phyloP scores from a whole-genome alignment of 176 grass and related monocot species.

The Alloteropsis semialata region DNA sequence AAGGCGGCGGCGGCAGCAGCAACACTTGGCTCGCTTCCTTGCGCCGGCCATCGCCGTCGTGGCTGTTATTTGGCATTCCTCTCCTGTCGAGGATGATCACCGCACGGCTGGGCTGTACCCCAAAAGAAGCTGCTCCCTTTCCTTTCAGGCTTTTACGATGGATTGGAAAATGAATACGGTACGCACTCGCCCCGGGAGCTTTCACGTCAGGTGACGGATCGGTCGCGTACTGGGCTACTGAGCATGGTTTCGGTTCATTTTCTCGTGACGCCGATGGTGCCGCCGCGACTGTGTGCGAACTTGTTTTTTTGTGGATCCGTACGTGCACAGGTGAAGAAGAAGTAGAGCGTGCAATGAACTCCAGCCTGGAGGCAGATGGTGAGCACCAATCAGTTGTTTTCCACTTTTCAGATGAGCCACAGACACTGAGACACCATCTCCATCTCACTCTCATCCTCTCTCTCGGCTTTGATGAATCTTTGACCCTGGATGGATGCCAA shows the following conservation, averaged over 20 bases:
- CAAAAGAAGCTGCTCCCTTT: background rate
- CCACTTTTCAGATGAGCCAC: background rate
- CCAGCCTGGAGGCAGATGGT: background rate
- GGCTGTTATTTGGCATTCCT: conserved; percentile 17
- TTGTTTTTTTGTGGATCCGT: too few relatives aligned
- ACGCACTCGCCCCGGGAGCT: background rate
- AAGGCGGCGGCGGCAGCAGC: background rate
- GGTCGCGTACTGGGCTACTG: background rate
- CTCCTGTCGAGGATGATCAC: background rate
- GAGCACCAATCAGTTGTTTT: background rate
- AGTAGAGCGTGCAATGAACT: background rate
- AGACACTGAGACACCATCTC: too few relatives aligned
- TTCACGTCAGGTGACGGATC: background rate
- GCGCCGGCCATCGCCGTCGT: background rate
- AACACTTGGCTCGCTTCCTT: background rate
- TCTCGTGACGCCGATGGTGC: background rate
- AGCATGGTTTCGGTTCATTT: background rate
- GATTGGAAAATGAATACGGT: background rate
- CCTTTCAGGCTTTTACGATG: background rate
- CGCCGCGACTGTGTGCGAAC: background rate
- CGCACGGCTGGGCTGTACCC: background rate
- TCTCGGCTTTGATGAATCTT: background rate
- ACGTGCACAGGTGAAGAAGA: background rate
- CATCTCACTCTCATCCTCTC: background rate
- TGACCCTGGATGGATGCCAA: background rate